Conservation (phyloP, 2,329 filamentous ascomycete species). For the Trichoderma endophyticum region DNA sequence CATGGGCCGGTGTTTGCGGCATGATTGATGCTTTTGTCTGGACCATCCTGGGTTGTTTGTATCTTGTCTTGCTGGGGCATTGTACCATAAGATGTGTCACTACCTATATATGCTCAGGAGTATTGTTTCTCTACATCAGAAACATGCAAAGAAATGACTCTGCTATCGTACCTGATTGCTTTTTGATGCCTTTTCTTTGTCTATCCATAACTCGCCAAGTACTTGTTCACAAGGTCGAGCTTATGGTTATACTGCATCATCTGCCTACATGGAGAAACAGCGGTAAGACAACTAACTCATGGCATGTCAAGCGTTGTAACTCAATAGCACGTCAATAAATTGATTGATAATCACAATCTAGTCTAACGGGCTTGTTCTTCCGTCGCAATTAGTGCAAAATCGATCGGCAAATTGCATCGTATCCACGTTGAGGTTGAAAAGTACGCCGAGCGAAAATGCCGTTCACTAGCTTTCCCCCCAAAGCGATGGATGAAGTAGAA, state of each 20-base stretch:
- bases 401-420: background rate
- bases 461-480: background rate
- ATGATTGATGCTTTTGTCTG: background rate
- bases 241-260: background rate
- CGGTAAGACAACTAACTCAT: background rate
- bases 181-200: background rate
- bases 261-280: background rate
- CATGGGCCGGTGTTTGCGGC: slow-evolving; percentile 3
- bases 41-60: background rate
- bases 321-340: background rate
- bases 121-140: background rate
- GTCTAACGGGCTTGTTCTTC: background rate
- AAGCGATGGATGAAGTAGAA: background rate
- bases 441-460: background rate
- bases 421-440: background rate
- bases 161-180: background rate
- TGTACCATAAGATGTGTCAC: background rate
- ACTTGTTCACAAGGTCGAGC: background rate
- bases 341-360: background rate
- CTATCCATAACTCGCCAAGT: background rate
- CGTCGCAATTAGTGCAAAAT: background rate
- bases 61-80: background rate
- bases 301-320: background rate
- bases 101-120: background rate
- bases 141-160: background rate